These are phyloP conservation scores for Erucastrum elatum DNA, from an alignment of 345 rosid species.

Conservation along the genomic window DNA sequence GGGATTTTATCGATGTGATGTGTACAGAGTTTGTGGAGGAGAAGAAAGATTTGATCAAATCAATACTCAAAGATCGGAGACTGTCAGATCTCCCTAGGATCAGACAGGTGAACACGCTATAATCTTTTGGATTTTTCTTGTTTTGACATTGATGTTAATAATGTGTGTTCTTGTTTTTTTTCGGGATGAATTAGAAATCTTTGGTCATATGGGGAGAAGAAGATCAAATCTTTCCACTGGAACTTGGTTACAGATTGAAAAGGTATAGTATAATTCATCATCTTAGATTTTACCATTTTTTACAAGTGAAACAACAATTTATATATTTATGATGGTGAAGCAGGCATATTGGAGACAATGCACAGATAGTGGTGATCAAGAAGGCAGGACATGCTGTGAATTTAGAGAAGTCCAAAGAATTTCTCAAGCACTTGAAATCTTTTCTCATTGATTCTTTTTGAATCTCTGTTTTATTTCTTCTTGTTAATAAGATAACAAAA, in stretches of 20 bases:
- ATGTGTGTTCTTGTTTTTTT: not conserved
- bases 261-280: slow-evolving; percentile 39
- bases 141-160: not conserved
- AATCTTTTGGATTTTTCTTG: not conserved
- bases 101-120: slow-evolving; percentile 45
- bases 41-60: slow-evolving; percentile 63
- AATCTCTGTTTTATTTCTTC: no score
- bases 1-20: slow-evolving; percentile 71
- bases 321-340: not conserved
- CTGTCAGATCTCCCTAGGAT: slow-evolving; percentile 62
- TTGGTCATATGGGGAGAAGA: slow-evolving; percentile 61
- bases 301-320: not conserved
- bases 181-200: no score
- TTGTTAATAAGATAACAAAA: no score
- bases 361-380: slow-evolving; percentile 62
- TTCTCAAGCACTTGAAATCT: slow-evolving; percentile 45
- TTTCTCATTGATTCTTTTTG: slow-evolving; percentile 33
- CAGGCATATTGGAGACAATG: slow-evolving; percentile 52
- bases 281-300: not conserved
- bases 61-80: slow-evolving; percentile 56
- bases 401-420: slow-evolving; percentile 54
- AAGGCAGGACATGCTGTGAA: slow-evolving; percentile 65
- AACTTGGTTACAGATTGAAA: slow-evolving; percentile 54
- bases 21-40: slow-evolving; percentile 66
- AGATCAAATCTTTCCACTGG: slow-evolving; percentile 62